Evolutionary conservation across 2,329 filamentous ascomycete genomes (phyloP).

Genomic region (Dryadomyces sulphureus): DNA sequence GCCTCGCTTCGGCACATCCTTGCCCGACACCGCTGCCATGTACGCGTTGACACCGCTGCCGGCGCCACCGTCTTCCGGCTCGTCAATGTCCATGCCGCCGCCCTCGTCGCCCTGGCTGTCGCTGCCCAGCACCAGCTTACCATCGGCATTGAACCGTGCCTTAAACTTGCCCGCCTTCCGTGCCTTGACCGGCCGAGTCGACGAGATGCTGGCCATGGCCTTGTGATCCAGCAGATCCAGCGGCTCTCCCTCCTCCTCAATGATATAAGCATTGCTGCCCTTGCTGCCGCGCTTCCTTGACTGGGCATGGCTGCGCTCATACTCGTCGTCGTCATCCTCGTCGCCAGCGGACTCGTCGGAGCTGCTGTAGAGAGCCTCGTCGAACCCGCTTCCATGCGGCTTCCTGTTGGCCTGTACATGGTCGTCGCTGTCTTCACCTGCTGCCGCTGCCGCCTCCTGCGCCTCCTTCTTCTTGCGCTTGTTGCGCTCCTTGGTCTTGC

Average conservation of each 20-base stretch:
- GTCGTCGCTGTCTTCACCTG: constrained; percentile 32
- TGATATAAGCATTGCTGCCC: constrained; percentile 65
- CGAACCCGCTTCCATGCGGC: constrained; percentile 83
- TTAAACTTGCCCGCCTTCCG: constrained; percentile 46
- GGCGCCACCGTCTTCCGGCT: constrained; percentile 18
- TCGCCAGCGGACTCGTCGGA: constrained; percentile 39
- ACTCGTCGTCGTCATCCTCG: constrained; percentile 30
- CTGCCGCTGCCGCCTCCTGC: constrained; percentile 34
- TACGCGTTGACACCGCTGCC: constrained; percentile 51
- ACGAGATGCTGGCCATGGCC: constrained; percentile 84
- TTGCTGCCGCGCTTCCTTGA: constrained; percentile 33
- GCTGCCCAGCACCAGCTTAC: constrained; percentile 63
- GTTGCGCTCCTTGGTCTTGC: constrained; percentile 80
- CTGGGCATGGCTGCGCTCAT: neutral
- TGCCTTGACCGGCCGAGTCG: constrained; percentile 62
- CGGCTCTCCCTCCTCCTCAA: constrained; percentile 88
- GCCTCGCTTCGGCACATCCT: constrained; percentile 49
- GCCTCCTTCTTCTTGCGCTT: constrained; percentile 75
- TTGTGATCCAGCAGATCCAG: constrained; percentile 83
- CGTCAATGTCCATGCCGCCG: constrained; percentile 46
- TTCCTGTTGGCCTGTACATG: constrained; percentile 38
- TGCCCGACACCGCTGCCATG: constrained; percentile 53
- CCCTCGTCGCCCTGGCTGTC: constrained; percentile 33
- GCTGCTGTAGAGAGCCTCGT: constrained; percentile 79
- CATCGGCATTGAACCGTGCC: constrained; percentile 59